These are phyloP conservation scores for Coprinopsis marcescibilis DNA, from an alignment of 768 basidiomycete genomes.

Conservation along the genomic window DNA sequence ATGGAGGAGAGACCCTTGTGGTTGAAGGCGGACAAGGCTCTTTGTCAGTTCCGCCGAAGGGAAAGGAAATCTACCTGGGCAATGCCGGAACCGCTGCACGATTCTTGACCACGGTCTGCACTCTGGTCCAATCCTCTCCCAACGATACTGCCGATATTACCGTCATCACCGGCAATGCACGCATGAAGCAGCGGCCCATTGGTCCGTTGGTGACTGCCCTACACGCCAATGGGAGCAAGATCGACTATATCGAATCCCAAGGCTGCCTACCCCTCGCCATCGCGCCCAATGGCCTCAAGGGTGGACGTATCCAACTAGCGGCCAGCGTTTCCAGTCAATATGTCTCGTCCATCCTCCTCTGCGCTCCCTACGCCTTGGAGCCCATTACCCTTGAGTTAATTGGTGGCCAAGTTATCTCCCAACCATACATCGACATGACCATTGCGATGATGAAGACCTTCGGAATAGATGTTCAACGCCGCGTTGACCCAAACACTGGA, in stretches of 20 bases:
- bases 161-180: slow-evolving; percentile 91
- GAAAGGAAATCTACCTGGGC: slow-evolving; percentile 89
- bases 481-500: slow-evolving; percentile 53
- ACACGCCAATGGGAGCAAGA: slow-evolving; percentile 67
- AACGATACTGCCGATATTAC: slow-evolving; percentile 45
- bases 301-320: slow-evolving; percentile 78
- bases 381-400: slow-evolving; percentile 85
- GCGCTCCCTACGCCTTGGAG: slow-evolving; percentile 86
- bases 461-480: slow-evolving; percentile 70
- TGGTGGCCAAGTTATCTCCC: slow-evolving; percentile 94
- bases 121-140: slow-evolving; percentile 58
- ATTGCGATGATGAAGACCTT: slow-evolving; percentile 96
- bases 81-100: slow-evolving; percentile 98
- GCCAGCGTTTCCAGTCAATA: slow-evolving; percentile 98
- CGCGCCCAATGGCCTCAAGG: slow-evolving; percentile 74
- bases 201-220: slow-evolving; percentile 93
- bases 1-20: slow-evolving; percentile 91
- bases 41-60: slow-evolving; percentile 69
- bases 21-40: slow-evolving; percentile 83
- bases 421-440: slow-evolving; percentile 99
- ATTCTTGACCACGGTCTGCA: slow-evolving; percentile 95
- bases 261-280: slow-evolving; percentile 91
- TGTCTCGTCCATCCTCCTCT: slow-evolving; percentile 93
- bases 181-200: slow-evolving; percentile 98
- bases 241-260: slow-evolving; percentile 70